Conservation (phyloP, 352 stramenopile species). For the Pythium vanterpoolii region DNA sequence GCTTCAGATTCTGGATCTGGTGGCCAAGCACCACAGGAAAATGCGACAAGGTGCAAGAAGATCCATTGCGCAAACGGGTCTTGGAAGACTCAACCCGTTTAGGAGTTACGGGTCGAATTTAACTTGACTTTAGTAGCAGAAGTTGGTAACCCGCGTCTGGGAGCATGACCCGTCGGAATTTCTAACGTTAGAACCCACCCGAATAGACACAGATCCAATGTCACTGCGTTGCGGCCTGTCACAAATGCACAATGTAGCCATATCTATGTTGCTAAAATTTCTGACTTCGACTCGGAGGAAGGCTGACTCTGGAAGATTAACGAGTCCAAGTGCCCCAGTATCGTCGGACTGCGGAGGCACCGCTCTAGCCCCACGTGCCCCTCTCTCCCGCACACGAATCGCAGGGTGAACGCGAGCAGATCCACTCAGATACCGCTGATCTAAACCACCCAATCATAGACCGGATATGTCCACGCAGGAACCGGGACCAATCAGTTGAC, state of each 20-base stretch:
- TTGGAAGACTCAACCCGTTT: neutral
- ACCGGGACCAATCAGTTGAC: too few relatives aligned
- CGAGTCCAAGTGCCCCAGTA: too few relatives aligned
- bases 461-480: too few relatives aligned
- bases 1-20: constrained; percentile 2
- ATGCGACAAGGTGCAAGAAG: constrained; percentile 18
- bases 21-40: constrained; percentile 25
- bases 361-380: too few relatives aligned
- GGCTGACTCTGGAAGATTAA: too few relatives aligned
- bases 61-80: constrained; percentile 27
- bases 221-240: neutral
- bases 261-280: neutral
- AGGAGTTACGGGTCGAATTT: neutral
- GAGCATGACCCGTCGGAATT: neutral
- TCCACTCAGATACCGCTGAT: too few relatives aligned
- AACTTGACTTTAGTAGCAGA: neutral
- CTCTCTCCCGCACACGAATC: too few relatives aligned
- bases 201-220: neutral
- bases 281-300: too few relatives aligned
- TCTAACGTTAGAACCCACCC: neutral
- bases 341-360: too few relatives aligned
- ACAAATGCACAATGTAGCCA: neutral
- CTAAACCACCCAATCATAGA: too few relatives aligned
- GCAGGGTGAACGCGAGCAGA: too few relatives aligned
- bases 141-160: neutral